These are phyloP conservation scores for Chenopodium quinoa DNA, from an alignment of 148 eudicot species.

Conservation along the genomic window DNA sequence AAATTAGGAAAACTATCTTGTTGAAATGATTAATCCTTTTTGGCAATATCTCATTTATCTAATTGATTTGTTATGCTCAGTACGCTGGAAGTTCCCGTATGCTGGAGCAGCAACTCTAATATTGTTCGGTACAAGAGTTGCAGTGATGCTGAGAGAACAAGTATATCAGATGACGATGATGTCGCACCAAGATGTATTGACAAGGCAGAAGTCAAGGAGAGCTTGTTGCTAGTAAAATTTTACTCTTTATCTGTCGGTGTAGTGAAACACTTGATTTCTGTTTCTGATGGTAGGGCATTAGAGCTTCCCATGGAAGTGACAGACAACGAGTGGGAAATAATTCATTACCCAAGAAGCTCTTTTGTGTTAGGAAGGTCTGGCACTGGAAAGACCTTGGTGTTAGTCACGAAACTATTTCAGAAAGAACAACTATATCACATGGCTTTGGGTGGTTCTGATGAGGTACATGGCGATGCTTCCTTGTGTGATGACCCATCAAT, in stretches of 20 bases:
- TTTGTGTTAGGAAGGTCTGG: slow-evolving; percentile 70
- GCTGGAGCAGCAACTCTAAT: slow-evolving; percentile 30
- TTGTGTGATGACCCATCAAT: neutral
- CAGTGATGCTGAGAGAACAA: neutral
- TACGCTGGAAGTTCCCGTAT: slow-evolving; percentile 49
- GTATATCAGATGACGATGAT: too few species aligned
- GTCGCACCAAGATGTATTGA: too few species aligned
- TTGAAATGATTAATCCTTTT: neutral
- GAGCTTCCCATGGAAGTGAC: slow-evolving; percentile 66
- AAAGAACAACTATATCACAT: slow-evolving; percentile 41
- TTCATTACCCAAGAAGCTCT: slow-evolving; percentile 35
- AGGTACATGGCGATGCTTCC: neutral
- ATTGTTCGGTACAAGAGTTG: slow-evolving; percentile 32
- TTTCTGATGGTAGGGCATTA: slow-evolving; percentile 31
- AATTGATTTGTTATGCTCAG: neutral
- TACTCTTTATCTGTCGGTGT: too few species aligned
- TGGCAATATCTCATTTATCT: neutral
- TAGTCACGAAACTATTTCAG: slow-evolving; percentile 57
- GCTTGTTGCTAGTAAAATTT: too few species aligned
- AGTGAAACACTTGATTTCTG: too few species aligned
- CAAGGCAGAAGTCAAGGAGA: too few species aligned
- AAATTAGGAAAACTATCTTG: too few species aligned
- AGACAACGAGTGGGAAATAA: slow-evolving; percentile 50
- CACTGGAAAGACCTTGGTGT: slow-evolving; percentile 64
- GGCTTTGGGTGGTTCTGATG: slow-evolving; percentile 33